A percentile compares a stretch with the other conserved stretches of the same genome.
Evolutionary conservation across 208 protist genomes (phyloP).

Genomic region (Sergeia podlipaevii): DNA sequence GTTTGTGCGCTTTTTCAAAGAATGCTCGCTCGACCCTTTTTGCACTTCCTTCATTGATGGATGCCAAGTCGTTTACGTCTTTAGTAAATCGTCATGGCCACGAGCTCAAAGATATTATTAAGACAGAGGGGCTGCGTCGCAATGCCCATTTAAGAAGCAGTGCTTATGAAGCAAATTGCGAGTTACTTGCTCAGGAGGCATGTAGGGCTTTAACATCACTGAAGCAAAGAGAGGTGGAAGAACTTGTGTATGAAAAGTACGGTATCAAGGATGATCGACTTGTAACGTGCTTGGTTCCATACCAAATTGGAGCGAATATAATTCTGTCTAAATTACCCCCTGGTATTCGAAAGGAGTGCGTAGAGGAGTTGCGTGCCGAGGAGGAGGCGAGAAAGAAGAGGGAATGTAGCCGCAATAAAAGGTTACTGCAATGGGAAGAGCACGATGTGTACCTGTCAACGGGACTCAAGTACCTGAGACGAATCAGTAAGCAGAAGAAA

Average conservation of each 20-base stretch:
- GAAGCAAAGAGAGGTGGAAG: conserved; percentile 57
- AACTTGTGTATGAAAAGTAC: conserved; percentile 51
- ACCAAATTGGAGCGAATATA: conserved; percentile 77
- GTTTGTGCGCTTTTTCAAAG: no score
- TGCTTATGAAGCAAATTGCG: conserved; percentile 31
- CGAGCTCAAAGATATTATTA: conserved; percentile 33
- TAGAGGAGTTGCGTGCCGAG: conserved; percentile 51
- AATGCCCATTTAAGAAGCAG: conserved; percentile 26
- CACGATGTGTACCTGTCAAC: conserved; percentile 79
- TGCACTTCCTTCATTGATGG: conserved; percentile 71
- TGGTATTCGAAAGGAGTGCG: conserved; percentile 26
- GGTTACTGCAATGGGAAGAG: conserved; percentile 76
- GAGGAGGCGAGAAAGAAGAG: conserved; percentile 23
- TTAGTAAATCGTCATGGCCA: conserved; percentile 42
- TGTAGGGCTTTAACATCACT: conserved; percentile 45
- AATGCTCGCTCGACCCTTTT: conserved; percentile 41
- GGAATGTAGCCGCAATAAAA: conserved; percentile 10
- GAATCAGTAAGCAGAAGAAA: conserved; percentile 22
- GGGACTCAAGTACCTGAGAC: conserved; percentile 51
- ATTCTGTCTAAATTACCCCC: conserved; percentile 69
- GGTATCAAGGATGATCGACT: conserved; percentile 53
- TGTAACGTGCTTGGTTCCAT: conserved; percentile 86
- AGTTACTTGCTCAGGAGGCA: conserved; percentile 19
- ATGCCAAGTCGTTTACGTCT: conserved; percentile 52
- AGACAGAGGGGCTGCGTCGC: conserved; percentile 14